Evolutionary conservation across 441 rosid genomes (phyloP).

Genomic region (Manihot esculenta): DNA sequence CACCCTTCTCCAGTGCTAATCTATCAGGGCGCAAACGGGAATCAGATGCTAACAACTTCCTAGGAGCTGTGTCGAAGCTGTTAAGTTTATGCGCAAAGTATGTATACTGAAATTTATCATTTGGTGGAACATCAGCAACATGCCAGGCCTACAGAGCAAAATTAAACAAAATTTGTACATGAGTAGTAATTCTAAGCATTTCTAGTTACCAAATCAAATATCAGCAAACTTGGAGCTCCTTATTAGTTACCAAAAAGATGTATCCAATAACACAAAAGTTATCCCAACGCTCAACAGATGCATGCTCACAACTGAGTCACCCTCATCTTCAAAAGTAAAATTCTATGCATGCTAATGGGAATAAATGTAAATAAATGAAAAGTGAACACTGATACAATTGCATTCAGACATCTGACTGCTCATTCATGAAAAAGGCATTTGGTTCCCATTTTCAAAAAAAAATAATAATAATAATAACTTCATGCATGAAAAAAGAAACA

Average conservation of each 20-base stretch:
- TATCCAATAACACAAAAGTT: neutral
- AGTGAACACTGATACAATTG: neutral
- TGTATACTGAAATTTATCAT: constrained; percentile 84
- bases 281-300: neutral
- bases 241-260: neutral
- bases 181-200: neutral
- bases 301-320: too few relatives aligned
- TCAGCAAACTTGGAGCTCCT: neutral
- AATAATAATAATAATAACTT: too few relatives aligned
- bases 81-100: constrained; percentile 86
- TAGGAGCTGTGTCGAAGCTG: constrained; percentile 86
- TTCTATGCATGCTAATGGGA: neutral
- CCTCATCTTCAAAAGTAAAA: neutral
- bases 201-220: neutral
- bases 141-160: constrained; percentile 64
- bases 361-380: neutral
- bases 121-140: constrained; percentile 67
- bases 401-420: neutral
- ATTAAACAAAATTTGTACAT: neutral
- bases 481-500: neutral
- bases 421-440: neutral
- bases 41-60: constrained; percentile 78
- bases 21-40: constrained; percentile 91
- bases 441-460: neutral
- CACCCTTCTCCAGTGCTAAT: constrained; percentile 86